A percentile compares a stretch with the other conserved stretches of the same genome.
phyloP scores from a whole-genome alignment of 2,329 filamentous ascomycete genomes.

The Mycogone perniciosa region DNA sequence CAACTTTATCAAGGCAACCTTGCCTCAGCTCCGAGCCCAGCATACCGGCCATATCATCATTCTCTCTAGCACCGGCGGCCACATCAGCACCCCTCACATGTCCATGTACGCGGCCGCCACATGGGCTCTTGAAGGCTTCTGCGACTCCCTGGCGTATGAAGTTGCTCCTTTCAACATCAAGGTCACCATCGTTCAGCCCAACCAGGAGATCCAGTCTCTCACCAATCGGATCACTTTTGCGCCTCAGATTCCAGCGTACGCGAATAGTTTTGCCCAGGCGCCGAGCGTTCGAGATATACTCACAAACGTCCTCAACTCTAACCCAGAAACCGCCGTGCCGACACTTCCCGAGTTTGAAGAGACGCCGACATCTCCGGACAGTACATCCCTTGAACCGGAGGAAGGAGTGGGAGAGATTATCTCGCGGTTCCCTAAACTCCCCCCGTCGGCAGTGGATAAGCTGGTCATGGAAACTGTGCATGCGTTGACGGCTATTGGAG shows the following conservation, averaged over 20 bases:
- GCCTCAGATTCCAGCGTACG: constrained; percentile 59
- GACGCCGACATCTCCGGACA: constrained; percentile 26
- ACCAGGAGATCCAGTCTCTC: constrained; percentile 82
- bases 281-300: constrained; percentile 81
- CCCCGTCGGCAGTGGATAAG: constrained; percentile 59
- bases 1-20: constrained; percentile 85
- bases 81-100: constrained; percentile 87
- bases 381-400: constrained; percentile 28
- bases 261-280: constrained; percentile 45
- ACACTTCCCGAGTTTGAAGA: constrained; percentile 22
- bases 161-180: constrained; percentile 96
- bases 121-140: constrained; percentile 94
- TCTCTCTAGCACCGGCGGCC: constrained; percentile 82
- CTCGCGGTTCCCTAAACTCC: constrained; percentile 68
- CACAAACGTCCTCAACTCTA: constrained; percentile 67
- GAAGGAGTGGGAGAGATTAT: constrained; percentile 41
- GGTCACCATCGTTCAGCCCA: constrained; percentile 91
- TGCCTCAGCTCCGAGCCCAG: constrained; percentile 73
- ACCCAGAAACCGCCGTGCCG: constrained; percentile 57
- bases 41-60: constrained; percentile 86
- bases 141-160: constrained; percentile 91
- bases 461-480: constrained; percentile 86
- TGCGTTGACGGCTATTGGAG: constrained; percentile 84
- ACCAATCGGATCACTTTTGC: constrained; percentile 83
- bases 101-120: constrained; percentile 87